Evolutionary conservation across 257 asterid genomes (phyloP), one percentile per base, ranked within the genome.

Genomic region (Gentiana straminea): DNA sequence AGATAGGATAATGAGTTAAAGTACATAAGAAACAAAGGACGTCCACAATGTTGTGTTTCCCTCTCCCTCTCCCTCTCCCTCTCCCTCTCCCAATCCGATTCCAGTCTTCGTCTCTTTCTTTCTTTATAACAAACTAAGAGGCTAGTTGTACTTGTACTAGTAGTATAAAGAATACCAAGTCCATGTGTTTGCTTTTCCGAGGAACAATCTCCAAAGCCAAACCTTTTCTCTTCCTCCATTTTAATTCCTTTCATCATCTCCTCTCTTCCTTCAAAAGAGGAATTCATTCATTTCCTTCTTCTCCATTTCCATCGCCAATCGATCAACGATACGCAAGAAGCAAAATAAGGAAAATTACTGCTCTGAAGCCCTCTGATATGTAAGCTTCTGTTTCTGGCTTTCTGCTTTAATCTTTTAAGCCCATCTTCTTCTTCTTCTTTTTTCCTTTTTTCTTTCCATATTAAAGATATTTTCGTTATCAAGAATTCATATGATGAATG

Each of bases 111-210:
- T 24, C 24, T 24, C 24, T 24, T 24, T 15, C 24, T 15, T 15
- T 24, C 24, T 24, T 24, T 24, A 24, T 24, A 24, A 24, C 24
- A 24, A 24, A 24, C 24, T 24, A 24, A 24, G 24, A 24, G 24
- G 24, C 24, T 24, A 24, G 24, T 24, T 24, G 24, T 24, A 24
- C 24, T 24, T 24, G 24, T 24, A 24, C 24, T 24, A 24, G 24
- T 24, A 24, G 24, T 12, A 58, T 57, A 36, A 13, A 10, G 47
- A 57, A 24, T 24, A 38, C 46, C 66, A 58, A 15, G 35, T 50
- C 36, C 12, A 38, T 35, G 66, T 45, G 46, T 70, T 65, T 59
- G 67, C 50, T 71, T 74, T 71, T 61, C 78, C 81, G 48, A 77
- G 75, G 81, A 66, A 65, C 54, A 57, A 65, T 70, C 51, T 39